Conservation (phyloP, 2,329 filamentous ascomycete genomes). For the Gyromitra esculenta region DNA sequence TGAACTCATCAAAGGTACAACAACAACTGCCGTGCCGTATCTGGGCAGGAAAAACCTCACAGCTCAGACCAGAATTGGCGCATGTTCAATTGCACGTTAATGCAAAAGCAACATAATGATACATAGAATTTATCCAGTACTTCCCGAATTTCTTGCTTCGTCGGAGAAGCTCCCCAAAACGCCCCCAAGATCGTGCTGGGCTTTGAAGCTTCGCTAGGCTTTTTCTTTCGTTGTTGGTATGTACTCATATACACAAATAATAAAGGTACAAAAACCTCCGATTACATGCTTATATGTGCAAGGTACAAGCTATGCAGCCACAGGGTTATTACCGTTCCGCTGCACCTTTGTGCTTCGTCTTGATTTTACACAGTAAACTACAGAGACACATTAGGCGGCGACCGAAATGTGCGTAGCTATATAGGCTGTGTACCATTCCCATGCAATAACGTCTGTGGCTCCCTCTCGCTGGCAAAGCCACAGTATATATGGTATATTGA, state of each 20-base stretch:
- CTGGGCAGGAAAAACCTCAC: neutral
- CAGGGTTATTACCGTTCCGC: slow-evolving; percentile 30
- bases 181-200: slow-evolving; percentile 2
- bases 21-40: slow-evolving; percentile 39
- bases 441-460: slow-evolving; percentile 22
- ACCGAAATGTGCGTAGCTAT: slow-evolving; percentile 6
- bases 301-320: slow-evolving; percentile 38
- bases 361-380: slow-evolving; percentile 12
- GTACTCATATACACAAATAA: slow-evolving; percentile 28
- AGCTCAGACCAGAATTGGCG: slow-evolving; percentile 14
- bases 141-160: neutral
- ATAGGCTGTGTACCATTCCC: slow-evolving; percentile 28
- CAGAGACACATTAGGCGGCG: slow-evolving; percentile 24
- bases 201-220: neutral
- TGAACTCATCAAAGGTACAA: slow-evolving; percentile 16
- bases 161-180: slow-evolving; percentile 15
- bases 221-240: slow-evolving; percentile 21
- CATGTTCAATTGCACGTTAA: slow-evolving; percentile 20
- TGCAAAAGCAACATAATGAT: slow-evolving; percentile 35
- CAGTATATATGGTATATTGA: slow-evolving; percentile 4
- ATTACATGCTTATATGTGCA: slow-evolving; percentile 39
- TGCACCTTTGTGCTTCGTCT: slow-evolving; percentile 16
- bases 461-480: slow-evolving; percentile 1
- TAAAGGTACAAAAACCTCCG: slow-evolving; percentile 34
- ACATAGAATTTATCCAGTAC: slow-evolving; percentile 43